Evolutionary conservation across 148 eudicot species (phyloP).

Genomic region (Fallopia convolvulus): DNA sequence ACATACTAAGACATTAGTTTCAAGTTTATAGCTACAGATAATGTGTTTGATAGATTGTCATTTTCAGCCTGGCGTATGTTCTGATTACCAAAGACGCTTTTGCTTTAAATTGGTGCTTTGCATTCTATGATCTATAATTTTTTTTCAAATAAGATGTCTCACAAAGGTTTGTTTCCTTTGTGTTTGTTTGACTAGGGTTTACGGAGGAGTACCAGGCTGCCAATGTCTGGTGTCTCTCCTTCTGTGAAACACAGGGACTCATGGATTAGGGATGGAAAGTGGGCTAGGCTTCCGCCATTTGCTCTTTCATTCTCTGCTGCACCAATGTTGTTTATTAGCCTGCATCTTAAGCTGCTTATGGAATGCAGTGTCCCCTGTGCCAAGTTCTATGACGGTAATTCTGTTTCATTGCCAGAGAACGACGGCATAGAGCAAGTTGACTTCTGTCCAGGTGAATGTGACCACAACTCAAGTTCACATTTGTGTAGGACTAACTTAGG

Average conservation of each 20-base stretch:
- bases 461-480: conserved; percentile 15
- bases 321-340: conserved; percentile 53
- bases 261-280: conserved; percentile 29
- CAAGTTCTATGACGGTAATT: conserved; percentile 30
- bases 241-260: conserved; percentile 19
- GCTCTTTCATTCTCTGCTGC: conserved; percentile 69
- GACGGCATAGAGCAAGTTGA: conserved; percentile 11
- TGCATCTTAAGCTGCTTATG: conserved; percentile 76
- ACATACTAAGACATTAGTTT: too few species aligned
- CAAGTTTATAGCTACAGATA: too few species aligned
- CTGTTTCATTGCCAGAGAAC: conserved; percentile 24
- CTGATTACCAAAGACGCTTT: conserved; percentile 1
- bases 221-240: conserved; percentile 16
- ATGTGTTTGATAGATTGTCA: too few species aligned
- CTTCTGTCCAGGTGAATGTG: conserved; percentile 18
- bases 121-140: not conserved
- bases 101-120: not conserved
- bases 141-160: not conserved
- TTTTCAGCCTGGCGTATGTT: too few species aligned
- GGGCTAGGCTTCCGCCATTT: conserved; percentile 41
- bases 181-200: conserved; percentile 5
- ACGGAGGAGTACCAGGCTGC: conserved; percentile 1
- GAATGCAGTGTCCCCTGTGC: conserved; percentile 47
- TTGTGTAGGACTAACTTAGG: conserved; percentile 17
- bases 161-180: not conserved